Percentiles rank a stretch among this genome's conserved stretches.
Evolutionary conservation across 2,329 filamentous ascomycete species (phyloP).

Genomic region (Neofusicoccum umdonicola): DNA sequence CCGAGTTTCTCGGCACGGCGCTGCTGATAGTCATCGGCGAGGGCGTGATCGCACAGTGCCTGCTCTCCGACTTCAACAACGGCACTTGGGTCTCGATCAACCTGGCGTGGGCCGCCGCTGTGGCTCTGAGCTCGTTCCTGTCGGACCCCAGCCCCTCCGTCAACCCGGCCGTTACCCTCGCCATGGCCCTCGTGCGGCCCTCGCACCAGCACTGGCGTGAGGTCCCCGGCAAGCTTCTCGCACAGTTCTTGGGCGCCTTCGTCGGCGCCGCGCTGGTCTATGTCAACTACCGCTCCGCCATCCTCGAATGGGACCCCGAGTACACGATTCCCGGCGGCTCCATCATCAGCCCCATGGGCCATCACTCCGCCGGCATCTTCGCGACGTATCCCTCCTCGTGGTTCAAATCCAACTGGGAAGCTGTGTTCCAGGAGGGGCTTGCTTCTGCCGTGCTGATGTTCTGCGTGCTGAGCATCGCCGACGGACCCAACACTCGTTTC

Average conservation of each 20-base stretch:
- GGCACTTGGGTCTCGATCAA: slow-evolving; percentile 42
- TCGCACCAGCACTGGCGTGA: slow-evolving; percentile 64
- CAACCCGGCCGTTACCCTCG: slow-evolving; percentile 63
- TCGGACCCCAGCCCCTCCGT: slow-evolving; percentile 63
- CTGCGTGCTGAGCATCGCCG: slow-evolving; percentile 67
- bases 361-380: slow-evolving; percentile 67
- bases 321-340: slow-evolving; percentile 59
- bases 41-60: slow-evolving; percentile 44
- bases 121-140: slow-evolving; percentile 57
- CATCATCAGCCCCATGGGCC: slow-evolving; percentile 56
- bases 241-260: slow-evolving; percentile 68
- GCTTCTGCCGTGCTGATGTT: slow-evolving; percentile 69
- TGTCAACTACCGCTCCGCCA: slow-evolving; percentile 53
- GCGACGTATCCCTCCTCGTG: slow-evolving; percentile 69
- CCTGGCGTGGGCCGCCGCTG: slow-evolving; percentile 28
- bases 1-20: slow-evolving; percentile 44
- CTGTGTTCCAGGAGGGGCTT: slow-evolving; percentile 72
- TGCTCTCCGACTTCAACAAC: slow-evolving; percentile 41
- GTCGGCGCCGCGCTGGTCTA: slow-evolving; percentile 50
- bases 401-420: slow-evolving; percentile 60
- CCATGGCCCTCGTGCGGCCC: slow-evolving; percentile 64
- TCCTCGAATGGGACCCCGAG: slow-evolving; percentile 51
- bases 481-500: slow-evolving; percentile 45
- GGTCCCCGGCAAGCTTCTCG: slow-evolving; percentile 64
- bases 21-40: slow-evolving; percentile 47